Evolutionary conservation across 73 alveolate species (phyloP).

Genomic region (Paramecium sonneborni): DNA sequence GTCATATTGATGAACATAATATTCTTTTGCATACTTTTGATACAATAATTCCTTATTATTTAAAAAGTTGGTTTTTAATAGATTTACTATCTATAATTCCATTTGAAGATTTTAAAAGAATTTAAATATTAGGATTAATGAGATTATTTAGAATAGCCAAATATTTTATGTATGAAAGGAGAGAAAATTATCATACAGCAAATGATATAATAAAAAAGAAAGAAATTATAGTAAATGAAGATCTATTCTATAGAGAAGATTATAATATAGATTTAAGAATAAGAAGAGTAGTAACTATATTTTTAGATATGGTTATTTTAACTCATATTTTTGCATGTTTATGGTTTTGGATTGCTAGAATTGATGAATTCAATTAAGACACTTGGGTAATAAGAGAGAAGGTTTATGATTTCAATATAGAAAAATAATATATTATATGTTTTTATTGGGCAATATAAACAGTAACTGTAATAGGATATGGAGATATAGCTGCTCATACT

Average conservation of each 20-base stretch:
- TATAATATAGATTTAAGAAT: not conserved
- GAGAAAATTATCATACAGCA: not conserved
- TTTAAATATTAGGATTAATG: not conserved
- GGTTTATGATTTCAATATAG: not conserved
- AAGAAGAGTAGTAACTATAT: not conserved
- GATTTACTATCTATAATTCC: slow-evolving; percentile 52
- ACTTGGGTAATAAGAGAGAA: not conserved
- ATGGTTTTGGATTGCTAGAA: slow-evolving; percentile 25
- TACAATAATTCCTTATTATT: not conserved
- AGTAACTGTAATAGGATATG: slow-evolving; percentile 85
- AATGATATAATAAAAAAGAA: slow-evolving; percentile 8
- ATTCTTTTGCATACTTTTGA: not conserved
- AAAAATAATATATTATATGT: slow-evolving; percentile 64
- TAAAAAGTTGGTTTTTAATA: slow-evolving; percentile 50
- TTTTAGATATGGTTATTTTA: not conserved
- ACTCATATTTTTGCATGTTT: slow-evolving; percentile 6
- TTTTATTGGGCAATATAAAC: slow-evolving; percentile 82
- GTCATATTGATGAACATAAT: slow-evolving; percentile 44
- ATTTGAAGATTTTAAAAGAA: not conserved
- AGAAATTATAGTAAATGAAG: not conserved
- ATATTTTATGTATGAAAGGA: not conserved
- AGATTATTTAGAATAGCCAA: not conserved
- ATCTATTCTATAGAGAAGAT: not conserved
- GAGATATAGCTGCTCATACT: slow-evolving; percentile 79
- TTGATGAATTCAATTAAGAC: not conserved